phyloP scores from a whole-genome alignment of 2,329 filamentous ascomycete species.

The Fusarium napiforme region DNA sequence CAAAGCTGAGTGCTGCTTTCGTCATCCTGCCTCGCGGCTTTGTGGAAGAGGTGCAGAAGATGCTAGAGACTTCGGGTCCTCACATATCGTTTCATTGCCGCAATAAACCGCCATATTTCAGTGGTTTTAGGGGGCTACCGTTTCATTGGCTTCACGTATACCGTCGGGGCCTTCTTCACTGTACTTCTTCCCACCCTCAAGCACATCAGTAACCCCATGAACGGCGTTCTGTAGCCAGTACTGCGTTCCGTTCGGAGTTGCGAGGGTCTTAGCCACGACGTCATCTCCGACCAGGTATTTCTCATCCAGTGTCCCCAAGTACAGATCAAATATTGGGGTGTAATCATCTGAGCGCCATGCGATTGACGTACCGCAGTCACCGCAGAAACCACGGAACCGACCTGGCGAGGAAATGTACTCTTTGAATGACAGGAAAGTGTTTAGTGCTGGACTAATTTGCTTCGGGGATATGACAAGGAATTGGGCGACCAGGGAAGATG shows the following conservation, averaged over 20 bases:
- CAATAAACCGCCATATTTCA: background rate
- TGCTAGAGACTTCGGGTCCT: background rate
- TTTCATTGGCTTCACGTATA: background rate
- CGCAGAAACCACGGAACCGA: conserved; percentile 21
- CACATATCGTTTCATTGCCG: background rate
- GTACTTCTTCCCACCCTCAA: conserved; percentile 21
- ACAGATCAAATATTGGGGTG: conserved; percentile 18
- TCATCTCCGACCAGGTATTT: conserved; percentile 5
- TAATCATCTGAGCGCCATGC: conserved; percentile 25
- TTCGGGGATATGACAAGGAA: conserved; percentile 19
- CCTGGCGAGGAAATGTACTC: conserved; percentile 19
- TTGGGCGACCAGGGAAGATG: conserved; percentile 22
- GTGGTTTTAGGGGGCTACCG: background rate
- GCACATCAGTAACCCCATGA: conserved; percentile 11
- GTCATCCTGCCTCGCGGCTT: background rate
- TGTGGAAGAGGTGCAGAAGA: background rate
- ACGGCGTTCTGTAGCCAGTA: conserved; percentile 25
- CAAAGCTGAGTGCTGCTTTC: background rate
- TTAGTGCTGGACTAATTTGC: background rate
- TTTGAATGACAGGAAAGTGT: conserved; percentile 5
- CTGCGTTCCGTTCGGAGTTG: conserved; percentile 22
- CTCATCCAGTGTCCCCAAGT: conserved; percentile 26
- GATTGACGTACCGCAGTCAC: conserved; percentile 12
- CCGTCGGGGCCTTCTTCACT: conserved; percentile 58
- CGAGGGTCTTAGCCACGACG: background rate